These are phyloP conservation scores for Apiosordaria backusii DNA, from an alignment of 495 filamentous ascomycete species.

Conservation along the genomic window DNA sequence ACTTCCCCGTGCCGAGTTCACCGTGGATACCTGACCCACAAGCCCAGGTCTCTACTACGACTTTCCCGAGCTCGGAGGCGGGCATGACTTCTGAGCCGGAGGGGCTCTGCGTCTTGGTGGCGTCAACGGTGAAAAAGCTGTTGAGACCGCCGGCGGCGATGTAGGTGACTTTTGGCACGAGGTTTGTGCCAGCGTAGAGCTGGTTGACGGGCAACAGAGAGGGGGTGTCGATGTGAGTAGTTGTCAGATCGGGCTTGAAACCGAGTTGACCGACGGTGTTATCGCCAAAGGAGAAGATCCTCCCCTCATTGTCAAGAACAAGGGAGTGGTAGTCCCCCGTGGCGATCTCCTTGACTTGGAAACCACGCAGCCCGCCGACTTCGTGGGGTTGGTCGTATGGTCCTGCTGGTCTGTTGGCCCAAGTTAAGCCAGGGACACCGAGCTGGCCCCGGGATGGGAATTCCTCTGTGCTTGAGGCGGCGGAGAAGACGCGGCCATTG, in stretches of 20 bases:
- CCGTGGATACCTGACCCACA: slow-evolving; percentile 85
- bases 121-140: slow-evolving; percentile 83
- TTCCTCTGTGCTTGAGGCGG: slow-evolving; percentile 68
- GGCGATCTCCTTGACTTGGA: slow-evolving; percentile 63
- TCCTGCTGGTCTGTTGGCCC: slow-evolving; percentile 71
- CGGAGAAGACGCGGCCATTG: slow-evolving; percentile 78
- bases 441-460: slow-evolving; percentile 85
- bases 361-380: slow-evolving; percentile 49
- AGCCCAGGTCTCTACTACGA: slow-evolving; percentile 73
- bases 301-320: slow-evolving; percentile 66
- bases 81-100: slow-evolving; percentile 25
- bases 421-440: slow-evolving; percentile 77
- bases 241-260: slow-evolving; percentile 59
- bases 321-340: slow-evolving; percentile 86
- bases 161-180: slow-evolving; percentile 59
- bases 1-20: slow-evolving; percentile 77
- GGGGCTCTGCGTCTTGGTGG: slow-evolving; percentile 42
- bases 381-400: slow-evolving; percentile 79
- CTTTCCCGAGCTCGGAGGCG: slow-evolving; percentile 42
- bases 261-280: slow-evolving; percentile 86
- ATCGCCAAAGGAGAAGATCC: slow-evolving; percentile 85
- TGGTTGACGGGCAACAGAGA: slow-evolving; percentile 61
- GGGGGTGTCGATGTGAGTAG: slow-evolving; percentile 64
- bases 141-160: slow-evolving; percentile 83
- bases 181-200: slow-evolving; percentile 63